Evolutionary conservation across 768 basidiomycete genomes (phyloP).

Genomic region (Fomitopsis pulvina): DNA sequence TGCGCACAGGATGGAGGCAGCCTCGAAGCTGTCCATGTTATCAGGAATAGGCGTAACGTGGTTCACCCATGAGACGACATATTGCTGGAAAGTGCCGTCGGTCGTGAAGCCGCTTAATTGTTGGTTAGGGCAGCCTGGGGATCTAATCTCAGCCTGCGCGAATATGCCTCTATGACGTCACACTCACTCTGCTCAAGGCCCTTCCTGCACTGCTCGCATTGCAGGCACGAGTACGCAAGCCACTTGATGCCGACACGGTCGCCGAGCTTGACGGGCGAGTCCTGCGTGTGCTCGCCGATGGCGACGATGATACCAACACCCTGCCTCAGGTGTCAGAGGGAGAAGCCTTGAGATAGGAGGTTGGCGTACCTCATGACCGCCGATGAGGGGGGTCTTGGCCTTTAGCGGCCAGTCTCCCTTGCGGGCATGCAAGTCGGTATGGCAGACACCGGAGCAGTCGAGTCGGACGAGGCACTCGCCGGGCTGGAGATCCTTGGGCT

Average conservation of each 20-base stretch:
- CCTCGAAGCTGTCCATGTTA: constrained; percentile 51
- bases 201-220: constrained; percentile 71
- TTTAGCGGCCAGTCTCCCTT: constrained; percentile 76
- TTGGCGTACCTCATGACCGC: constrained; percentile 49
- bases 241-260: constrained; percentile 83
- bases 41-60: constrained; percentile 80
- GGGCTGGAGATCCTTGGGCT: constrained; percentile 48
- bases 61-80: constrained; percentile 64
- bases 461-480: constrained; percentile 76
- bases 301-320: constrained; percentile 80
- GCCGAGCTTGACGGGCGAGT: constrained; percentile 63
- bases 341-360: not conserved
- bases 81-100: constrained; percentile 74
- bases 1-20: constrained; percentile 75
- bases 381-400: constrained; percentile 61
- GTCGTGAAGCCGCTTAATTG: constrained; percentile 65
- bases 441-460: constrained; percentile 78
- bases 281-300: constrained; percentile 56
- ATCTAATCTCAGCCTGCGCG: constrained; percentile 1
- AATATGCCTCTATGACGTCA: not conserved
- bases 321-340: constrained; percentile 30
- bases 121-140: constrained; percentile 49
- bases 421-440: constrained; percentile 75
- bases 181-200: constrained; percentile 70
- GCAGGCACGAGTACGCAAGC: constrained; percentile 66